Base-by-base conservation (phyloP, 257 asterid species). In the Salvia miltiorrhiza region DNA sequence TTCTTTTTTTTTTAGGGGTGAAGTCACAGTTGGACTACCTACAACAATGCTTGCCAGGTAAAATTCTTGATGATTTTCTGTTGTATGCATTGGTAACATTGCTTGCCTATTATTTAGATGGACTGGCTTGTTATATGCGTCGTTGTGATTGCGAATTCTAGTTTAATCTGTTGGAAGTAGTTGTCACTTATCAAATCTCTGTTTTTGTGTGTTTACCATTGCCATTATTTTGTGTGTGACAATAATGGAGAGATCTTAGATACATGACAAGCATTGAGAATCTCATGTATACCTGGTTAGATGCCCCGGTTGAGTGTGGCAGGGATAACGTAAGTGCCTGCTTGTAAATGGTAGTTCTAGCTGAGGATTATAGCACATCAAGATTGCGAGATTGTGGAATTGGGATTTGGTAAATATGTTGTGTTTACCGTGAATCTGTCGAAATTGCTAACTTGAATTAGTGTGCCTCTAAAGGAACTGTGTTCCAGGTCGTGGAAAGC, bases 11-110 rank as follows among this genome's bases (percentile, higher is more conserved):
- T 56, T n/a, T 82, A 94, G 99, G 97, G 74, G 80, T 86, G 82
- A 85, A 86, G 79, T 83, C 96, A 71, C 99, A 94, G 84, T 80
- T 94, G 90, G 99, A 94, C 63, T 88, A 91, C 68, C 87, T 94
- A 66, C 93, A 89, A 80, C 97, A 94, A 68, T 89, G 96, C 59
- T 87, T 94, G 86, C 90, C 95, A 74, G 97, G 99, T 94, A 85
- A 70, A 54, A 19, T 9, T 76, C 56, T 59, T 68, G 57, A 67
- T 54, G 9, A 19, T 59, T 67, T 50, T 30, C 11, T 73, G 24
- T 8, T 68, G 39, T 23, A 19, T 50, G 35, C 41, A 26, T 24
- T 41, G 26, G n/a, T 50, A 5, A 6, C 2, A 23, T 56, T 40
- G 55, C 39, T 26, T 5, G 58, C 24, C 43, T 1, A 20, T 48